Evolutionary conservation across 2,329 filamentous ascomycete genomes (phyloP), one percentile per base, ranked within the genome.

Genomic region (Lecanicillium sp.): DNA sequence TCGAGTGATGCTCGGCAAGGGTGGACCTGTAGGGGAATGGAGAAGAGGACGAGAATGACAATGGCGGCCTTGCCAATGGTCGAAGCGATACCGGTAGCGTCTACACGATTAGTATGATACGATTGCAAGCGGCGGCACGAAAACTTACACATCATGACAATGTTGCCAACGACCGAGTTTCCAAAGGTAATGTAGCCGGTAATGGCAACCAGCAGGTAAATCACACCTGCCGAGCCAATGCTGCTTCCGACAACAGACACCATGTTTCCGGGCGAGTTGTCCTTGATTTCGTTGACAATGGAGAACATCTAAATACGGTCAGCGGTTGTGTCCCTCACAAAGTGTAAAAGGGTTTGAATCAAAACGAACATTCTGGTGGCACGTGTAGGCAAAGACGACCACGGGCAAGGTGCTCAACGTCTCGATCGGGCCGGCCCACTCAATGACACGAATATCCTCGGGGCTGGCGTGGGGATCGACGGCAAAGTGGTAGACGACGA

Each of bases 321-420:
- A 66, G 60, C 40, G 52, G 37, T 41, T 18, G n/a, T 5, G 30
- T n/a, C 28, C 12, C n/a, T 5, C 18, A 22, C 3, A 15, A 20
- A 15, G 27, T 15, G 15, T 18, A 6, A 17, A 4, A 3, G 29
- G 2, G 13, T 2, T 3, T 29, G 15, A 33, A 18, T 5, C 33
- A 14, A 31, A 20, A 25, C 4, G n/a, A 65, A 92, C 87, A 58
- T 98, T 98, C 56, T 98, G 92, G 61, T 98, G 92, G 59, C 92
- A 98, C 2, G 92, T 98, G 59, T 97, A 98, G n/a, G 90, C 92
- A 69, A 98, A 98, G 3, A 98, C 87, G 41, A 97, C 89, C 38
- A 98, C 88, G 0, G 92, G 92, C 47, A 98, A 78, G 46, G 85
- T 89, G 50, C 87, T 87, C 38, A 98, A 69, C 6, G 84, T 81